Percentiles rank a stretch among this genome's conserved stretches.
phyloP scores from a whole-genome alignment of 176 grass and related monocot species.

The Ensete glaucum region DNA sequence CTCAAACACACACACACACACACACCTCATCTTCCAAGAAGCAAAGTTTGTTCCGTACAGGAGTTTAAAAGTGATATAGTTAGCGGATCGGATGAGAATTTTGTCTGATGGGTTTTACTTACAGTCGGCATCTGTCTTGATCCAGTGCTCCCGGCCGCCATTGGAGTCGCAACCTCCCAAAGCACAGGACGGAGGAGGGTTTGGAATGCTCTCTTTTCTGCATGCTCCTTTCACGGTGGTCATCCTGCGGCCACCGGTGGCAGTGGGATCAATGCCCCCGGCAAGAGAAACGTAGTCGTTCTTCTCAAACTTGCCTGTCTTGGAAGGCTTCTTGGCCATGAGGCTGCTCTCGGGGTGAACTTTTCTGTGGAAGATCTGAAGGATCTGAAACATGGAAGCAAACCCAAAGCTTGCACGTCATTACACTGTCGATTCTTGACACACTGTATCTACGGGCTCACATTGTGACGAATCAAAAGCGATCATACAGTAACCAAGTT shows the following conservation, averaged over 20 bases:
- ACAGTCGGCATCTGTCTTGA: constrained; percentile 97
- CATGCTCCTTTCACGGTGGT: not conserved
- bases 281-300: constrained; percentile 1
- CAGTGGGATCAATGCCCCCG: constrained; percentile 5
- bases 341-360: constrained; percentile 68
- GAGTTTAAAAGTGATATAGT: not conserved
- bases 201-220: constrained; percentile 30
- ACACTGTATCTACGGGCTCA: no score
- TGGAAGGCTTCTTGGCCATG: constrained; percentile 19
- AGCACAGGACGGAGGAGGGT: constrained; percentile 27
- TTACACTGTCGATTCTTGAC: no score
- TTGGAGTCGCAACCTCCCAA: constrained; percentile 19
- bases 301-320: constrained; percentile 16
- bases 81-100: constrained; percentile 36
- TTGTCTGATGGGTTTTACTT: constrained; percentile 25
- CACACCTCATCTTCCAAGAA: no score
- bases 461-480: no score
- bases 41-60: no score
- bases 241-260: constrained; percentile 3
- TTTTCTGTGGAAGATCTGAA: constrained; percentile 94
- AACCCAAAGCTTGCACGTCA: not conserved
- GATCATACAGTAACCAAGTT: no score
- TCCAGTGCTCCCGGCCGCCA: constrained; percentile 73
- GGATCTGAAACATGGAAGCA: constrained; percentile 58
- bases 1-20: no score